Percentiles rank a stretch among this genome's conserved stretches.
phyloP scores from a whole-genome alignment of 2,329 filamentous ascomycete genomes.

The Monosporascus sp. region DNA sequence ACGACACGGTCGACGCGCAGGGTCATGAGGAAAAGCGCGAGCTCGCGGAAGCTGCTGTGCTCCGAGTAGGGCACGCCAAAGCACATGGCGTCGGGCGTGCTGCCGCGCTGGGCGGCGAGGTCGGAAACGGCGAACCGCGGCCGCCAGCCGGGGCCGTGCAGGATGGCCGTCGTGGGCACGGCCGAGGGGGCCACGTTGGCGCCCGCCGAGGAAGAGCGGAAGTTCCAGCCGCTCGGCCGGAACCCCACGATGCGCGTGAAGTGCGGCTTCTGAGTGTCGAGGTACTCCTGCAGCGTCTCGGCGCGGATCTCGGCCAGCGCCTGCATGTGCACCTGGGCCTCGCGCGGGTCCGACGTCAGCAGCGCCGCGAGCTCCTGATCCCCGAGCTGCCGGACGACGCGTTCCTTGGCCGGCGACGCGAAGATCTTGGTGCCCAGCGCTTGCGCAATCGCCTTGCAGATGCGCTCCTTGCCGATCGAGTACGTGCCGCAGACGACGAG shows the following conservation, averaged over 20 bases:
- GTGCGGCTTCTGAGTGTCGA: conserved; percentile 71
- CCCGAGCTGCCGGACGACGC: conserved; percentile 78
- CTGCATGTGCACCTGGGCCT: conserved; percentile 97
- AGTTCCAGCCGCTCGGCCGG: conserved; percentile 91
- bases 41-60: conserved; percentile 89
- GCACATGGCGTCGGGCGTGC: conserved; percentile 75
- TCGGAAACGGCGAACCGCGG: conserved; percentile 67
- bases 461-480: conserved; percentile 94
- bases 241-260: conserved; percentile 89
- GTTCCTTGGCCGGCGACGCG: conserved; percentile 75
- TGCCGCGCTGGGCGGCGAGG: conserved; percentile 76
- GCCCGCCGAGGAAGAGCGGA: conserved; percentile 65
- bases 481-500: conserved; percentile 95
- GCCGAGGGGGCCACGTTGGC: conserved; percentile 45
- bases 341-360: conserved; percentile 72
- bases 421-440: conserved; percentile 86
- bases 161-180: conserved; percentile 44
- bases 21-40: conserved; percentile 88
- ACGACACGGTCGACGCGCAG: conserved; percentile 84
- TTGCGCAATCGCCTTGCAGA: conserved; percentile 86
- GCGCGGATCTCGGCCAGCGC: conserved; percentile 89
- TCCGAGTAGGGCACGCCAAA: conserved; percentile 95
- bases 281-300: conserved; percentile 86
- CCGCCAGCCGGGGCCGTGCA: conserved; percentile 65
- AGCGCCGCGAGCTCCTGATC: conserved; percentile 74